Base-by-base conservation (phyloP, 495 filamentous ascomycete species). In the Trichodelitschia bisporula region DNA sequence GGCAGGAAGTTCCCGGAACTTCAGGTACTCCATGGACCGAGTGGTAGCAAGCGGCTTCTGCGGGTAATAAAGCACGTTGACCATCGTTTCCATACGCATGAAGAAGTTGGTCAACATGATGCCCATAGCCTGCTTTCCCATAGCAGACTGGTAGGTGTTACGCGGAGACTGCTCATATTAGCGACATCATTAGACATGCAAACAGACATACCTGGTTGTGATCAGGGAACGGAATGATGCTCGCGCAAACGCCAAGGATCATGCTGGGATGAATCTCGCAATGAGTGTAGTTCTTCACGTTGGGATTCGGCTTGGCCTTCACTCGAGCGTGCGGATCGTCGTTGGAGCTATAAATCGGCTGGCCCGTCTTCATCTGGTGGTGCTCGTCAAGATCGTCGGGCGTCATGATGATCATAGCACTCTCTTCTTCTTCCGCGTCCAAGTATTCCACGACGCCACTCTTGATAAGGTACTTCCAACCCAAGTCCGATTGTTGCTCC, bases 71-170 rank as follows among this genome's bases (percentile, higher is more conserved):
- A 99, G 71, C 45, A 95, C 89, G 42, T 99, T 95, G 28, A 79
- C 74, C 86, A 99, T 95, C 11, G 86, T 99, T 42, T 99, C 86
- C 86, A 95, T 93, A 32, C 86, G 79, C 35, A 82, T 70, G 15
- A 73, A 64, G 45, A 82, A 95, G 45, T 95, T 99, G 9, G 89
- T 95, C 20, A 95, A 63, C 59, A 90, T 92, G 34, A 93, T 79
- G 43, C 86, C 86, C 89, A 99, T 99, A 29, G 86, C 86, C 61
- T 99, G 86, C 56, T 99, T 99, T 55, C 86, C 86, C 86, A 99
- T 99, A 44, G 86, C 86, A 41, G 86, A 92, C 46, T 99, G 89
- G 54, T 95, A 95, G 3, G 86, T 99, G 47, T 95, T 95, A 71
- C 89, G 66, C 36, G 86, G 86, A 35, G 82, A 92, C 65, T 80